Evolutionary conservation across 2,329 filamentous ascomycete species (phyloP).

Genomic region (Hysterium pulicare): DNA sequence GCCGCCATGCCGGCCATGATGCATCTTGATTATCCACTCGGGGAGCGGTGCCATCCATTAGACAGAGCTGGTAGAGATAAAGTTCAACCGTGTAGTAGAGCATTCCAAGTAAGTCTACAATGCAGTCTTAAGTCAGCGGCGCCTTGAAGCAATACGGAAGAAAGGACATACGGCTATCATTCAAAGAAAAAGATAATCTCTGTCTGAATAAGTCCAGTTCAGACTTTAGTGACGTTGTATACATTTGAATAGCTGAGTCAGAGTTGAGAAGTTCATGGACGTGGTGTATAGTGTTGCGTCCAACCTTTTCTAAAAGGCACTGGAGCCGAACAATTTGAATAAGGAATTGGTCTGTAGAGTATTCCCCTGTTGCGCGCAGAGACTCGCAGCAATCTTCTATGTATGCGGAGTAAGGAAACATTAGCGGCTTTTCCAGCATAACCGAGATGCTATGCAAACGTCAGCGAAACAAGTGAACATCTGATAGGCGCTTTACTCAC

Average conservation of each 20-base stretch:
- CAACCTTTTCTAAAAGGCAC: conserved; percentile 31
- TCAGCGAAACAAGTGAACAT: conserved; percentile 8
- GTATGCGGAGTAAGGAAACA: conserved; percentile 30
- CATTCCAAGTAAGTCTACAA: neutral
- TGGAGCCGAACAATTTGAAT: conserved; percentile 38
- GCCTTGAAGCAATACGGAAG: too few species aligned
- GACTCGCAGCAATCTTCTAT: conserved; percentile 38
- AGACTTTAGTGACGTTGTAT: neutral
- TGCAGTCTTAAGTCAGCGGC: neutral
- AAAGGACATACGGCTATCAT: neutral
- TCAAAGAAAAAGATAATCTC: neutral
- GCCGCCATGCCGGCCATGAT: neutral
- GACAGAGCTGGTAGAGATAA: neutral
- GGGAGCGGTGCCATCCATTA: neutral
- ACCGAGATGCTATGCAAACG: conserved; percentile 28
- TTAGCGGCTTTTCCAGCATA: conserved; percentile 38
- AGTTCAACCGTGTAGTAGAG: neutral
- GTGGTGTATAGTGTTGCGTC: neutral
- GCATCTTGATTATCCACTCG: neutral
- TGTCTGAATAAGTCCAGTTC: neutral
- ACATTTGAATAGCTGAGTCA: neutral
- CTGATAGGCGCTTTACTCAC: conserved; percentile 23
- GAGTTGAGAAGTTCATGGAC: neutral
- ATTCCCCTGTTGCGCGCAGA: conserved; percentile 29
- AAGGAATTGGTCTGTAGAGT: conserved; percentile 35